phyloP scores from a whole-genome alignment of 164 flowering plant genomes.

The Macadamia integrifolia region DNA sequence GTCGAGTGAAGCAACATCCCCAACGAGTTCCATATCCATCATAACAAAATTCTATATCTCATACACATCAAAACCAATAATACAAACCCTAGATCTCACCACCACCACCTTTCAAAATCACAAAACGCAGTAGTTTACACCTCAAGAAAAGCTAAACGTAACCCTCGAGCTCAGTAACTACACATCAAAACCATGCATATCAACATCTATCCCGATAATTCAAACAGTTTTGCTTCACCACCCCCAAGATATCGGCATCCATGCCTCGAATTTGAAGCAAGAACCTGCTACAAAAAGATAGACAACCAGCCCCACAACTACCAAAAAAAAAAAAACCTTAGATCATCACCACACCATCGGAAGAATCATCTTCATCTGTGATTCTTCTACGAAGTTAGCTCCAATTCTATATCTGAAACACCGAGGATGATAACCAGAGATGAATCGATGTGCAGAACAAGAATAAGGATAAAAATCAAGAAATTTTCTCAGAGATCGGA shows the following conservation, averaged over 20 bases:
- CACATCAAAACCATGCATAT: neutral
- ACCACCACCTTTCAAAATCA: neutral
- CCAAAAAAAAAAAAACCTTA: slow-evolving; percentile 4
- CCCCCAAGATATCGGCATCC: slow-evolving; percentile 4
- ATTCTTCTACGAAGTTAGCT: slow-evolving; percentile 8
- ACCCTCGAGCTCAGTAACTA: neutral
- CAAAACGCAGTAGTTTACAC: neutral
- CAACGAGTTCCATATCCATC: slow-evolving; percentile 62
- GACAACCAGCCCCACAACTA: neutral
- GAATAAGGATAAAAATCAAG: neutral
- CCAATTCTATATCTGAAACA: neutral
- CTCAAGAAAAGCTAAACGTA: neutral
- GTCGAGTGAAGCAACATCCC: slow-evolving; percentile 64
- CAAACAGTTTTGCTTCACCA: slow-evolving; percentile 3
- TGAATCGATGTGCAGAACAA: neutral
- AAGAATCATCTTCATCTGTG: neutral
- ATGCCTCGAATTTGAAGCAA: neutral
- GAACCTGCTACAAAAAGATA: neutral
- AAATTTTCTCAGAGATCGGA: slow-evolving; percentile 8
- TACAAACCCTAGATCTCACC: slow-evolving; percentile 14
- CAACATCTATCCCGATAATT: slow-evolving; percentile 5
- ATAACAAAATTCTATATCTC: slow-evolving; percentile 18
- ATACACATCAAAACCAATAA: slow-evolving; percentile 4
- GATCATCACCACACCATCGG: slow-evolving; percentile 8
- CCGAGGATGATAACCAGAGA: neutral